Evolutionary conservation across 805 yeast genomes (phyloP), one percentile per base, ranked within the genome.

Genomic region (Lipomyces oligophaga): DNA sequence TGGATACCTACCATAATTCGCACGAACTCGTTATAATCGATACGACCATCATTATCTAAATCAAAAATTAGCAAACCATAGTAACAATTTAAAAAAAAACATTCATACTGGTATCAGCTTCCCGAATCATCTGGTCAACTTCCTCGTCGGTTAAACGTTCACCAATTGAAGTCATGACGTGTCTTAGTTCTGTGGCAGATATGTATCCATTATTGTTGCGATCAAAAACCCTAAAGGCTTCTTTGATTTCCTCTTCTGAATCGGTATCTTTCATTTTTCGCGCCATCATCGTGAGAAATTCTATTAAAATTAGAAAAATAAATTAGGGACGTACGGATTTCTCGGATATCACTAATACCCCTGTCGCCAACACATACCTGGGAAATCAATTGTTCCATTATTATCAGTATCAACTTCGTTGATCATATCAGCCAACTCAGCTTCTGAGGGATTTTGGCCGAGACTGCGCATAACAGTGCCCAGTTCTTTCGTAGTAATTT

Each of bases 401-500:
- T 90, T 90, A 71, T 93, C 93, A 53, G 83, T 83, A 67, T 93
- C 98, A 43, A 93, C 95, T 70, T 93, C 98, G 67, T 90, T 90
- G 75, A 93, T 86, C 83, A 93, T 81, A 66, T 93, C 98, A 46
- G 93, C 85, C 61, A 93, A 83, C 69, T 93, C 98, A 57, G 88
- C 81, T 68, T 93, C 97, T 41, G 95, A 81, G 30, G 98, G 98
- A 63, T 90, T 90, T 69, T 88, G 93, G 42, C 98, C 98, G 63
- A 93, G 75, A n/a, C 97, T 86, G 72, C 98, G 83, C 98, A 93
- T 93, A 43, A 93, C 98, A 3, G 96, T 88, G 57, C 97, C 97
- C 59, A 93, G 76, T 71, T 93, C 98, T 63, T 85, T 79, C 60
- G 96, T 85, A 49, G 96, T 87, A 73, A 93, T 93, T 64, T 87